Conservation (phyloP, 352 stramenopile genomes). For the Pythium folliculosum region DNA sequence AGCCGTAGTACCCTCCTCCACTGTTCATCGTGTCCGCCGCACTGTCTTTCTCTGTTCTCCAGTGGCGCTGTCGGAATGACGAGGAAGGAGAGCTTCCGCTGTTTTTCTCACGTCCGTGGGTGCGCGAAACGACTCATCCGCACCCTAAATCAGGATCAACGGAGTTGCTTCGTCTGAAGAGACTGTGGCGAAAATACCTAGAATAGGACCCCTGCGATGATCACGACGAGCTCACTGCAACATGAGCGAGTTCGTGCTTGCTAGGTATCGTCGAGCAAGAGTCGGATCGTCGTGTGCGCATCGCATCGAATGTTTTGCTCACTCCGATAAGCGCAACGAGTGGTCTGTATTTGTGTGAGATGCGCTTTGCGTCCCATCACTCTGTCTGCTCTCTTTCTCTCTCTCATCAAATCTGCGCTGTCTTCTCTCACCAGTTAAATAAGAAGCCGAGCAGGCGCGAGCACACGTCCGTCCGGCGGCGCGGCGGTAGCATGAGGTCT, state of each 20-base stretch:
- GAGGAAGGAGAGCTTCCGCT: not conserved
- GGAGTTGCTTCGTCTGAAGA: too few species aligned
- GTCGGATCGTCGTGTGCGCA: too few species aligned
- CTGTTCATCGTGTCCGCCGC: not conserved
- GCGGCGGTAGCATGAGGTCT: conserved; percentile 83
- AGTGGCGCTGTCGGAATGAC: too few species aligned
- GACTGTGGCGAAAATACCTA: not conserved
- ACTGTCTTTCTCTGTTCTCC: too few species aligned
- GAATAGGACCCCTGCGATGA: conserved; percentile 3
- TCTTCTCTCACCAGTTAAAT: conserved; percentile 73
- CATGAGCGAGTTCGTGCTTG: not conserved
- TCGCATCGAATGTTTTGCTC: too few species aligned
- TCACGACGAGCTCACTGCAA: not conserved
- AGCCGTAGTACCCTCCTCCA: conserved; percentile 8
- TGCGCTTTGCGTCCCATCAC: too few species aligned
- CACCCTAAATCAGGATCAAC: conserved; percentile 14
- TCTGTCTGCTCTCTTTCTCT: too few species aligned
- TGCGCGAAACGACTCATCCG: conserved; percentile 20
- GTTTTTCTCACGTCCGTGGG: not conserved
- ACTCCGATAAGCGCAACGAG: too few species aligned
- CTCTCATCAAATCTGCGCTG: too few species aligned
- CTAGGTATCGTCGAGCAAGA: not conserved
- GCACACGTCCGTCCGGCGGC: conserved; percentile 74
- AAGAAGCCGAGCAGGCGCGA: conserved; percentile 79
- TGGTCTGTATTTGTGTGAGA: not conserved